Evolutionary conservation across 805 yeast genomes (phyloP).

Genomic region (Kodamaea kaohsiungensis): DNA sequence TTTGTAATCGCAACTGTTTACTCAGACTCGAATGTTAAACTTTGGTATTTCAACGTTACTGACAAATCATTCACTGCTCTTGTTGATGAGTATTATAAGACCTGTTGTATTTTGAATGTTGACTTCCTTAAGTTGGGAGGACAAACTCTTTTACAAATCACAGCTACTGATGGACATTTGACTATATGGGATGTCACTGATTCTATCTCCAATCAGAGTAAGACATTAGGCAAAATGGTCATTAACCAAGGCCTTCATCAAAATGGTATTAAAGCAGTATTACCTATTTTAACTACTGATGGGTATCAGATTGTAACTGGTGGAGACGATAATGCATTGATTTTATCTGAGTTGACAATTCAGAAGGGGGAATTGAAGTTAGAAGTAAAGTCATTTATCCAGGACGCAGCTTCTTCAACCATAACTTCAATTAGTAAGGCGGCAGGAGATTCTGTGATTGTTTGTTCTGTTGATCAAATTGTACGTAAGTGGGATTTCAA

Average conservation of each 20-base stretch:
- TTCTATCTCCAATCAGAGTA: conserved; percentile 1
- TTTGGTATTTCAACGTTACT: conserved; percentile 53
- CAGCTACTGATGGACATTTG: conserved; percentile 84
- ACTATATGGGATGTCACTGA: conserved; percentile 57
- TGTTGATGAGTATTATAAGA: conserved; percentile 54
- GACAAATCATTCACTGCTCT: conserved; percentile 44
- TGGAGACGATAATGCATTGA: conserved; percentile 87
- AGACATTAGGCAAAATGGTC: background rate
- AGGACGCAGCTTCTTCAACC: conserved; percentile 81
- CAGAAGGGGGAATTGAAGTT: conserved; percentile 19
- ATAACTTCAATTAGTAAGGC: conserved; percentile 61
- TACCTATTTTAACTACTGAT: conserved; percentile 11
- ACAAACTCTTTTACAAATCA: conserved; percentile 45
- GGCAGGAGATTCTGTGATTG: conserved; percentile 38
- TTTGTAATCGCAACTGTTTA: conserved; percentile 69
- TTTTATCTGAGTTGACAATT: conserved; percentile 22
- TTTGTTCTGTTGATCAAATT: conserved; percentile 84
- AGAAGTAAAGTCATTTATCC: conserved; percentile 33
- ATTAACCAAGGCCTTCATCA: conserved; percentile 66
- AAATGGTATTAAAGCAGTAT: conserved; percentile 76
- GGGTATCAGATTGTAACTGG: conserved; percentile 60
- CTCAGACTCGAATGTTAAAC: conserved; percentile 76
- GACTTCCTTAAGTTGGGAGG: conserved; percentile 39
- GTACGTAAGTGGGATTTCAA: conserved; percentile 58
- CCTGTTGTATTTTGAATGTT: conserved; percentile 75